Percentiles rank a stretch among this genome's conserved stretches.
Conservation (phyloP, 2,329 filamentous ascomycete species). For the Microdochium bolleyi region DNA sequence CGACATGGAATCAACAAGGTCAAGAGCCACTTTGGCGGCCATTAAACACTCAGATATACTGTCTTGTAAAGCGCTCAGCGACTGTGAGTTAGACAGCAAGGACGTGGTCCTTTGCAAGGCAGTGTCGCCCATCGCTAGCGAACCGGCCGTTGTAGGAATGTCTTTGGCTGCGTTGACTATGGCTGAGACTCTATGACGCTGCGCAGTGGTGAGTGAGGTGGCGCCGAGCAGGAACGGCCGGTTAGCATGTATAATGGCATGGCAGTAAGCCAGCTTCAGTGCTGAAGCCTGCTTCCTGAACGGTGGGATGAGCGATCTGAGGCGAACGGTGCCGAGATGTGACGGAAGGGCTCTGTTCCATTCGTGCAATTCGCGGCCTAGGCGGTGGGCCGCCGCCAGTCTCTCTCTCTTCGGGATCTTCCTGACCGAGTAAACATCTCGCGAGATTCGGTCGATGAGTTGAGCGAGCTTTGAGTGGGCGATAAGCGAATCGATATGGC, state of each 20-base stretch:
- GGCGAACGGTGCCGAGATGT: conserved; percentile 32
- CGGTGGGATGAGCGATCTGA: conserved; percentile 33
- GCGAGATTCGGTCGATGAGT: conserved; percentile 30
- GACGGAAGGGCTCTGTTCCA: conserved; percentile 32
- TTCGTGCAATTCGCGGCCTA: conserved; percentile 27
- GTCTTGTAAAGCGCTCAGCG: conserved; percentile 7
- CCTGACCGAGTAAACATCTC: conserved; percentile 10
- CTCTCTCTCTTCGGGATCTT: conserved; percentile 24
- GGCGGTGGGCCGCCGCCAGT: conserved; percentile 24
- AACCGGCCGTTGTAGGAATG: conserved; percentile 3
- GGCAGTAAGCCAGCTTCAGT: conserved; percentile 43
- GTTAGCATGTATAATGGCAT: conserved; percentile 48
- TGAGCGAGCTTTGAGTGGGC: conserved; percentile 23
- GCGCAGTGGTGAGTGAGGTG: conserved; percentile 4
- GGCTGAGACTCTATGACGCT: background rate
- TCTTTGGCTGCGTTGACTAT: background rate
- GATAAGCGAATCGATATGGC: conserved; percentile 38
- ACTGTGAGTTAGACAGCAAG: too few species aligned
- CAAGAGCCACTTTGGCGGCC: conserved; percentile 31
- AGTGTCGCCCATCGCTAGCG: background rate
- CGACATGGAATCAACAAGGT: conserved; percentile 32
- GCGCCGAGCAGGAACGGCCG: conserved; percentile 40
- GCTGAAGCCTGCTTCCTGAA: conserved; percentile 42
- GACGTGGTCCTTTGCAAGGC: background rate
- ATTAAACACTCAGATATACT: conserved; percentile 30